These are phyloP conservation scores for Pseudoturritis turrita DNA, from an alignment of 345 rosid genomes.

Conservation along the genomic window DNA sequence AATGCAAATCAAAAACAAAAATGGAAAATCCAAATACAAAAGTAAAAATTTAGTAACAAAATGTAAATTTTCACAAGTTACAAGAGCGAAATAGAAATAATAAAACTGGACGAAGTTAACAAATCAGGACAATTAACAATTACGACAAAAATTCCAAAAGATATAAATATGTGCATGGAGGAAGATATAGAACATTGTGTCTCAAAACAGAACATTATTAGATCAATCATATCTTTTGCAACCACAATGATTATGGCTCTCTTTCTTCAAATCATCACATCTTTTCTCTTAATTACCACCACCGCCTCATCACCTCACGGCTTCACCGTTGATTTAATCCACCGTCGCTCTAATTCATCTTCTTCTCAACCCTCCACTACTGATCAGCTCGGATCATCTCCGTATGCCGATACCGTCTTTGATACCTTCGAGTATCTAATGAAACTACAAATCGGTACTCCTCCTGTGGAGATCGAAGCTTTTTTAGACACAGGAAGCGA, in stretches of 20 bases:
- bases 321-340: conserved; percentile 18
- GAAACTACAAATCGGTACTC: not conserved
- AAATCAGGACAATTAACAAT: not conserved
- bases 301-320: conserved; percentile 4
- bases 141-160: not conserved
- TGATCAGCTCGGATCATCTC: conserved; percentile 2
- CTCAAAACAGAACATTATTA: not conserved
- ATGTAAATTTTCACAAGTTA: not conserved
- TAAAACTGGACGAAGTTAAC: not conserved
- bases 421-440: not conserved
- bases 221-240: not conserved
- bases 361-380: not conserved
- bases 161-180: conserved; percentile 4
- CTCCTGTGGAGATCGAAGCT: not conserved
- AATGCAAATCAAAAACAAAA: not conserved
- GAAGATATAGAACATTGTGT: not conserved
- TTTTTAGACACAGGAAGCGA: conserved; percentile 8
- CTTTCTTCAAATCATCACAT: not conserved
- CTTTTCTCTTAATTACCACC: not conserved
- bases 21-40: not conserved
- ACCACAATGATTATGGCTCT: not conserved
- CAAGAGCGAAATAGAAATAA: not conserved
- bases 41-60: not conserved
- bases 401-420: not conserved
- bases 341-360: not conserved